phyloP scores from a whole-genome alignment of 1,284 basidiomycete genomes.

The Golubevia sp. region DNA sequence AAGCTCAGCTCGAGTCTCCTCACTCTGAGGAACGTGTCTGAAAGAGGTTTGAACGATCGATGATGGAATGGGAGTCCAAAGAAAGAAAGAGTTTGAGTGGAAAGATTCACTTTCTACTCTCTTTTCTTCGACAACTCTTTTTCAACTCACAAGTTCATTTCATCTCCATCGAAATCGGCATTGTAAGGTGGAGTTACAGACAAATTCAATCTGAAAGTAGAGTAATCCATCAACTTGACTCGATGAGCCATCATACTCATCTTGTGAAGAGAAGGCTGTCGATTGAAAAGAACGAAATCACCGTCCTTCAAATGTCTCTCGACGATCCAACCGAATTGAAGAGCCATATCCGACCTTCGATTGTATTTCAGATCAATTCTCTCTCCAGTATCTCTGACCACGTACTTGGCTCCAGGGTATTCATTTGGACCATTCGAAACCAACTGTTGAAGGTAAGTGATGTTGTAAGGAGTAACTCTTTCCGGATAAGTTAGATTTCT shows the following conservation, averaged over 20 bases:
- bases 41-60: slow-evolving; percentile 1
- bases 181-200: slow-evolving; percentile 61
- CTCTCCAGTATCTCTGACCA: slow-evolving; percentile 96
- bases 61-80: slow-evolving; percentile 65
- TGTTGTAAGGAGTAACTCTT: slow-evolving; percentile 97
- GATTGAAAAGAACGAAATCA: slow-evolving; percentile 96
- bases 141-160: slow-evolving; percentile 83
- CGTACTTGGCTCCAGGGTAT: slow-evolving; percentile 96
- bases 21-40: slow-evolving; percentile 82
- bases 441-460: slow-evolving; percentile 88
- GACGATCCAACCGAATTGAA: slow-evolving; percentile 99
- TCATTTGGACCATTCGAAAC: slow-evolving; percentile 95
- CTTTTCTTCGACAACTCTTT: too few species aligned
- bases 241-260: slow-evolving; percentile 99
- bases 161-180: slow-evolving; percentile 88
- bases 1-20: slow-evolving; percentile 97
- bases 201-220: slow-evolving; percentile 67
- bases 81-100: too few species aligned
- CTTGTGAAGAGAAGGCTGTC: slow-evolving; percentile 97
- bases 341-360: slow-evolving; percentile 92
- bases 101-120: too few species aligned
- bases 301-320: slow-evolving; percentile 97
- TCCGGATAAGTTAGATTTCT: slow-evolving; percentile 98
- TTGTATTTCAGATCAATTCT: slow-evolving; percentile 91
- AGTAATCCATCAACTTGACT: slow-evolving; percentile 96